These are phyloP conservation scores for Galerina marginata DNA, from an alignment of 768 basidiomycete species.

Conservation along the genomic window DNA sequence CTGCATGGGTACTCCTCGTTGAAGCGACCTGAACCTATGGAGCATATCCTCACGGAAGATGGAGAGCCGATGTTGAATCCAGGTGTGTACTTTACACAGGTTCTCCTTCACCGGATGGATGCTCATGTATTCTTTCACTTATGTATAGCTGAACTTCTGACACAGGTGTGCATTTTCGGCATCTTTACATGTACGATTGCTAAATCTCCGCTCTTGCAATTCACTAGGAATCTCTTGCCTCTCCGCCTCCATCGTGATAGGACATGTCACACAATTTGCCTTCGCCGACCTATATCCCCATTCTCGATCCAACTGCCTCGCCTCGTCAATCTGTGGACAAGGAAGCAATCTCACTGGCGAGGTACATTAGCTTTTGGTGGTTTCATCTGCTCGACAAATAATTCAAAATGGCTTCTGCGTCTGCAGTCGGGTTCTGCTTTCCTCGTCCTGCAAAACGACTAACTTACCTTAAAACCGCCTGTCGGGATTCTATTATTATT, in stretches of 20 bases:
- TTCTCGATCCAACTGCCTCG: not conserved
- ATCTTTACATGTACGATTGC: not conserved
- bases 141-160: constrained; percentile 59
- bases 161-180: constrained; percentile 45
- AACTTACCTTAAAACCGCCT: too few species aligned
- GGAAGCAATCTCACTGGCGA: too few species aligned
- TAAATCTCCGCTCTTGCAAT: constrained; percentile 3
- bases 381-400: too few species aligned
- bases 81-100: constrained; percentile 47
- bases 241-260: constrained; percentile 60
- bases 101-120: not conserved
- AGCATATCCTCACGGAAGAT: constrained; percentile 65
- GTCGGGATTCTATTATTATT: too few species aligned
- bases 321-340: not conserved
- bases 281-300: not conserved
- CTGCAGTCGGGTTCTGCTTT: too few species aligned
- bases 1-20: constrained; percentile 33
- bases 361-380: too few species aligned
- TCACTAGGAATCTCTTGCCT: constrained; percentile 65
- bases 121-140: constrained; percentile 3
- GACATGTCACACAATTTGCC: not conserved
- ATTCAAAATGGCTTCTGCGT: too few species aligned
- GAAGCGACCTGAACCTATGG: constrained; percentile 49
- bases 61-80: constrained; percentile 72
- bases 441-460: too few species aligned